Evolutionary conservation across 1,139 yeast species (phyloP), one percentile per base, ranked within the genome.

Genomic region (Yamadazyma pseudoaaseri): DNA sequence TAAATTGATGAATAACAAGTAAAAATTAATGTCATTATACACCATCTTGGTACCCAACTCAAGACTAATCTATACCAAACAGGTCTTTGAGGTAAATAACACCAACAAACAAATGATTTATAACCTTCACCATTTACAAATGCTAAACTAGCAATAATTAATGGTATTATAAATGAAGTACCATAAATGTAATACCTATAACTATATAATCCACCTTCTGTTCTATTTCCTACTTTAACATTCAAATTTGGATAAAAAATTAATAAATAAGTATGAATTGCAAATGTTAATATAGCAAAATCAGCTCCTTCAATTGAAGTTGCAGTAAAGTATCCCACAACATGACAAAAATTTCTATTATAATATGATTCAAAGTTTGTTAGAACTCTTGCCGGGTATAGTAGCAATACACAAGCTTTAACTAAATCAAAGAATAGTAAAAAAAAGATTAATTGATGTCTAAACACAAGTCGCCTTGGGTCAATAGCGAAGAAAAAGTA

Each of bases 281-380:
- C 96, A 59, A 89, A 83, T 21, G 86, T 73, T 29, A 87, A 62
- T 31, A 89, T 89, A 16, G 95, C 94, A 28, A 86, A 57, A 59
- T 89, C 97, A 2, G 94, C 89, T 11, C 95, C 96, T 56, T 87
- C 95, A 18, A 86, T 83, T 20, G 90, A 74, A 26, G 80, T 70
- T 2, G 94, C 86, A 1, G 96, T 83, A 58, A 87, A 81, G 65
- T 86, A 89, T 4, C 96, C 97, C 30, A 86, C 76, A 10, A 81
- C 80, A 51, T 84, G 81, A 48, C 86, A 79, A 45, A 85, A 79
- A 24, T 60, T 64, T 15, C 65, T 60, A 45, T 76, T 75, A 34
- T 70, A 67, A 51, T 80, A 78, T 2, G 78, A 64, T n/a, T 68
- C 56, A 16, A 63, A 57, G 26, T 69, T 67, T 6, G 72, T 55